phyloP scores from a whole-genome alignment of 140 eudicot genomes.

The Anethum foeniculum region DNA sequence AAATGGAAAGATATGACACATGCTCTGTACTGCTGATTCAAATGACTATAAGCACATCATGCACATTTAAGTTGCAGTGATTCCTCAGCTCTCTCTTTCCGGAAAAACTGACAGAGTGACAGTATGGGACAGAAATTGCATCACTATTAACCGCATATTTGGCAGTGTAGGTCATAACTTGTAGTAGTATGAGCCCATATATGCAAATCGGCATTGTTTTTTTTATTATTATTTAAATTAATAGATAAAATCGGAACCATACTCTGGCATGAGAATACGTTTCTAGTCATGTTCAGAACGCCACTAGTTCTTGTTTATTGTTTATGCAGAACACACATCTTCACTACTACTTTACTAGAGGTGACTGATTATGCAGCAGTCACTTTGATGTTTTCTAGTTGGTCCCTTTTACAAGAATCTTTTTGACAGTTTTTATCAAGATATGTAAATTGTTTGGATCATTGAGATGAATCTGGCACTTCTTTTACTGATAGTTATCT shows the following conservation, averaged over 20 bases:
- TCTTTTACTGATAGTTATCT: not conserved
- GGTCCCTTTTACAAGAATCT: not conserved
- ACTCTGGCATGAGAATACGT: not conserved
- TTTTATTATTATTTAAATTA: too few relatives aligned
- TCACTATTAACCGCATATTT: not conserved
- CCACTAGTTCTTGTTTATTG: not conserved
- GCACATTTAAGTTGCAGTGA: not conserved
- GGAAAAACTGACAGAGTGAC: not conserved
- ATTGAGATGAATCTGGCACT: not conserved
- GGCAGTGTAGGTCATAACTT: not conserved
- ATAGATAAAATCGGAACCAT: not conserved
- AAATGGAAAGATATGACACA: not conserved
- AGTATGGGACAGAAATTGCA: not conserved
- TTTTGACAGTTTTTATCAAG: not conserved
- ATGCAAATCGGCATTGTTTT: not conserved
- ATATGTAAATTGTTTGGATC: not conserved
- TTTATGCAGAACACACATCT: not conserved
- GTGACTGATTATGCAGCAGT: not conserved
- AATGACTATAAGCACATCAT: not conserved
- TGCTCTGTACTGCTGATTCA: not conserved
- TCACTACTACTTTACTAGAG: not conserved
- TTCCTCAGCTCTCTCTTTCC: not conserved
- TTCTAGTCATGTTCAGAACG: not conserved
- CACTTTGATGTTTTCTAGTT: not conserved
- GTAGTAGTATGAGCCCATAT: not conserved